Evolutionary conservation across 495 filamentous ascomycete species (phyloP), one percentile per base, ranked within the genome.

Genomic region (Aspergillus homomorphus): DNA sequence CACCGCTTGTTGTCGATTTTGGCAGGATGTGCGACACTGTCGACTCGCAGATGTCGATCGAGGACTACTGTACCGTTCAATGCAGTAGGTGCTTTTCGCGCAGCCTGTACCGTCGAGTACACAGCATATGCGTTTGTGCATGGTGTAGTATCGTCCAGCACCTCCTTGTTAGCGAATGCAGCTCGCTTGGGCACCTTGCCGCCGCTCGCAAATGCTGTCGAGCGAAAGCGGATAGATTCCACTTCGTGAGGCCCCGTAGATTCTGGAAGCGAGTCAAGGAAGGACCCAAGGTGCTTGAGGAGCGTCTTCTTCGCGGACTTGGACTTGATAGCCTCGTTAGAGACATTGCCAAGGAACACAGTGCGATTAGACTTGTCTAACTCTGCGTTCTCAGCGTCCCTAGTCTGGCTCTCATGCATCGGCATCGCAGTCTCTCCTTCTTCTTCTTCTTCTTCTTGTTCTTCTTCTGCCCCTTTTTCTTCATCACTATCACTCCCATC

Each of bases 121-220:
- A 99, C 90, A 8, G 80, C 89, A 66, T 99, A 99, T 4, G 95
- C 95, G 64, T 99, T 96, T 51, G 92, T 93, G 62, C 89, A 92
- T 54, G 89, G 91, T 3, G 94, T 92, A 1, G 95, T 98, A 20
- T 88, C 84, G 50, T 89, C 86, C 84, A 94, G 87, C 57, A 96
- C 72, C 9, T 89, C 84, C 65, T 89, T 88, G 54, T 84, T 87
- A 45, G 90, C 91, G 68, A 86, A 98, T 14, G 94, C 87, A 16
- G 91, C 95, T 54, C 91, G 91, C 74, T 92, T 96, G 21, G 94
- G 94, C 18, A 96, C 78, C n/a, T 82, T 81, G 44, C 80, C 82
- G 7, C 82, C 81, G 43, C 68, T 75, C 3, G 85, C 78, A 71
- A 91, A 97, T 2, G 95, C 87, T 18, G 89, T 90, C 23, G 92